These are phyloP conservation scores for Mycosphaerella arachidis DNA, from an alignment of 2,329 filamentous ascomycete genomes.

Conservation along the genomic window DNA sequence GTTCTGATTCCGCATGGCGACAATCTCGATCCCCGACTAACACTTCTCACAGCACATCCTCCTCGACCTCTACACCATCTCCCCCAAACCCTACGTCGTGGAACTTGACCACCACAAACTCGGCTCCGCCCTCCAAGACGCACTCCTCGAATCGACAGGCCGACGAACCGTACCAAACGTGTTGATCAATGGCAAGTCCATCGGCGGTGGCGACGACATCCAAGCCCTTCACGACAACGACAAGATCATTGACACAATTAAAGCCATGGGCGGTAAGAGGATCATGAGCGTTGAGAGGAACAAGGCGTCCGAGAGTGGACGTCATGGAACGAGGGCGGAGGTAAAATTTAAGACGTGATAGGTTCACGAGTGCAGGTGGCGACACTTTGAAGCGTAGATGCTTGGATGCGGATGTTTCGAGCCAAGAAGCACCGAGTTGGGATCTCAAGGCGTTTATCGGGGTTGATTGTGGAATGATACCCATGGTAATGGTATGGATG, in stretches of 20 bases:
- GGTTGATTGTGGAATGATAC: neutral
- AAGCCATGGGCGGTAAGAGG: conserved; percentile 67
- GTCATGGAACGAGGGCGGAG: conserved; percentile 10
- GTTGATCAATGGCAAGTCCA: conserved; percentile 78
- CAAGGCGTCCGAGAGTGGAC: conserved; percentile 6
- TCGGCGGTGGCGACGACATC: conserved; percentile 87
- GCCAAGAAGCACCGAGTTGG: neutral
- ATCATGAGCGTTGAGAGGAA: conserved; percentile 36
- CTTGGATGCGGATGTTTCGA: neutral
- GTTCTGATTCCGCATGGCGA: neutral
- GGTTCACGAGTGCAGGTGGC: too few relatives aligned
- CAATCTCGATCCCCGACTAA: neutral
- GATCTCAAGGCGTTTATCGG: neutral
- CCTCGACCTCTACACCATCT: conserved; percentile 77
- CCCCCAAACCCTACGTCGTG: conserved; percentile 77
- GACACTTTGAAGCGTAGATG: too few relatives aligned
- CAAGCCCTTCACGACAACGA: conserved; percentile 59
- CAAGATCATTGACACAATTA: conserved; percentile 66
- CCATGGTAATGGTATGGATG: neutral
- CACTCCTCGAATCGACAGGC: conserved; percentile 68
- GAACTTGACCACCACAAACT: conserved; percentile 82
- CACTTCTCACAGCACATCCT: conserved; percentile 53
- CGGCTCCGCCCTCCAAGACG: conserved; percentile 65
- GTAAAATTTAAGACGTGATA: conserved; percentile 20
- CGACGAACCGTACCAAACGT: conserved; percentile 88